Evolutionary conservation across 441 rosid species (phyloP).

Genomic region (Erysimum pusillum): DNA sequence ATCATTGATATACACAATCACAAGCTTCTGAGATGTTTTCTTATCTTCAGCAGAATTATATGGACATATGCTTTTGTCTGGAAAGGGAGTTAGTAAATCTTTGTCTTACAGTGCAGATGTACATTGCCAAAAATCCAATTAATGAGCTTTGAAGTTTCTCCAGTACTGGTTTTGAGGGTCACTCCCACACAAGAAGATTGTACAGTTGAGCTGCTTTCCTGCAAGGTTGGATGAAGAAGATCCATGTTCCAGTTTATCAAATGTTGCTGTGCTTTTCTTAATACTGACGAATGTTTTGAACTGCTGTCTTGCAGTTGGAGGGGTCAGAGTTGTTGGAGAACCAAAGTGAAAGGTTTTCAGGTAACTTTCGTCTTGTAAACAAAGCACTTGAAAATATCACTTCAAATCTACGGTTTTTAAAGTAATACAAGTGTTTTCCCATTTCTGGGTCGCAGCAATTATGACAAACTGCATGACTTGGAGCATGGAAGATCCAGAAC

Average conservation of each 20-base stretch:
- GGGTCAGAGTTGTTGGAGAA: conserved; percentile 77
- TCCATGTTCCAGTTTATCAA: background rate
- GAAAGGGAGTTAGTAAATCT: conserved; percentile 28
- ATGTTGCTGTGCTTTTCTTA: background rate
- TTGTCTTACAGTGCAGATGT: conserved; percentile 62
- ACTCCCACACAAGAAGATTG: conserved; percentile 70
- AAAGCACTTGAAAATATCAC: background rate
- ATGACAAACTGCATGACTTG: conserved; percentile 80
- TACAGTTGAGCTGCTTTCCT: conserved; percentile 79
- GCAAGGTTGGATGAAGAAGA: conserved; percentile 59
- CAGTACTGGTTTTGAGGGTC: conserved; percentile 74
- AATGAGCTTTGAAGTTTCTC: conserved; percentile 77
- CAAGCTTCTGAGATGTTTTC: background rate
- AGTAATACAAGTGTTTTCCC: conserved; percentile 13
- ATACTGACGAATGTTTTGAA: conserved; percentile 10
- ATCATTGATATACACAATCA: background rate
- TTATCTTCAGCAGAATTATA: background rate
- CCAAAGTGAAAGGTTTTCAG: conserved; percentile 79
- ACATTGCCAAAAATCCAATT: conserved; percentile 66
- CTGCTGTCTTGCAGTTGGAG: conserved; percentile 60
- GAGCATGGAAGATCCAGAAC: conserved; percentile 62
- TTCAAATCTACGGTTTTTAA: conserved; percentile 22
- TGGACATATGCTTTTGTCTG: background rate
- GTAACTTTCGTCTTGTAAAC: conserved; percentile 46
- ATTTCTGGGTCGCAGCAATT: conserved; percentile 56